These are phyloP conservation scores for Xylariaceae sp. DNA, from an alignment of 2,329 filamentous ascomycete species.

Conservation along the genomic window DNA sequence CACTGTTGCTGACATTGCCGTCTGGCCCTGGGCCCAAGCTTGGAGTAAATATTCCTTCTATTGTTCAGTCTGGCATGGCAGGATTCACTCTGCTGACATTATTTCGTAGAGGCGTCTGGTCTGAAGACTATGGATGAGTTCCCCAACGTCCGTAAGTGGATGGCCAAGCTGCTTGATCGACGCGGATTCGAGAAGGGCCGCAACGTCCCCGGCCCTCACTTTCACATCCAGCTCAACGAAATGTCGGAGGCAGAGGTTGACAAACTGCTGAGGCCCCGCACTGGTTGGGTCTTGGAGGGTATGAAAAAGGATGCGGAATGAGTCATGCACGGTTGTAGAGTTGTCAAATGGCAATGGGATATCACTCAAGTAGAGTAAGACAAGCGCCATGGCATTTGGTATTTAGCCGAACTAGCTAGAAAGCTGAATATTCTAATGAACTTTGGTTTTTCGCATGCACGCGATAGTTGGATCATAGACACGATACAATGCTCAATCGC, in stretches of 20 bases:
- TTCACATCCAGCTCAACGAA: slow-evolving; percentile 14
- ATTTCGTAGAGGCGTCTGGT: neutral
- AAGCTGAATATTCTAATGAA: too few relatives aligned
- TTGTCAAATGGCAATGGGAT: neutral
- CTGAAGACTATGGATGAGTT: slow-evolving; percentile 65
- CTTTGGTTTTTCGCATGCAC: too few relatives aligned
- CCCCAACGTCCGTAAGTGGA: slow-evolving; percentile 77
- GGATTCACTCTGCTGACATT: neutral
- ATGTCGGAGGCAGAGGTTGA: slow-evolving; percentile 60
- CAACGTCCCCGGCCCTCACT: slow-evolving; percentile 68
- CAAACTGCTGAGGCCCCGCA: slow-evolving; percentile 56
- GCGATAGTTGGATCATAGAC: too few relatives aligned
- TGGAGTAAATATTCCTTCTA: slow-evolving; percentile 10
- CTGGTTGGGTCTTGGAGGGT: slow-evolving; percentile 70
- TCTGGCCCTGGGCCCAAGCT: slow-evolving; percentile 70
- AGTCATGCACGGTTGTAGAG: neutral
- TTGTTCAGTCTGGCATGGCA: neutral
- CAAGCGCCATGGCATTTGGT: too few relatives aligned
- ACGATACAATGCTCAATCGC: too few relatives aligned
- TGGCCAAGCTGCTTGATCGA: slow-evolving; percentile 71
- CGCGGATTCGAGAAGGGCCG: slow-evolving; percentile 76
- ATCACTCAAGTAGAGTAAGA: too few relatives aligned
- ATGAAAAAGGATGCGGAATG: slow-evolving; percentile 67
- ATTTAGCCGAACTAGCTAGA: too few relatives aligned
- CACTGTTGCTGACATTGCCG: slow-evolving; percentile 79